A percentile compares a stretch with the other conserved stretches of the same genome.
Conservation (phyloP, 2,329 filamentous ascomycete species). For the Paraphoma sp. region DNA sequence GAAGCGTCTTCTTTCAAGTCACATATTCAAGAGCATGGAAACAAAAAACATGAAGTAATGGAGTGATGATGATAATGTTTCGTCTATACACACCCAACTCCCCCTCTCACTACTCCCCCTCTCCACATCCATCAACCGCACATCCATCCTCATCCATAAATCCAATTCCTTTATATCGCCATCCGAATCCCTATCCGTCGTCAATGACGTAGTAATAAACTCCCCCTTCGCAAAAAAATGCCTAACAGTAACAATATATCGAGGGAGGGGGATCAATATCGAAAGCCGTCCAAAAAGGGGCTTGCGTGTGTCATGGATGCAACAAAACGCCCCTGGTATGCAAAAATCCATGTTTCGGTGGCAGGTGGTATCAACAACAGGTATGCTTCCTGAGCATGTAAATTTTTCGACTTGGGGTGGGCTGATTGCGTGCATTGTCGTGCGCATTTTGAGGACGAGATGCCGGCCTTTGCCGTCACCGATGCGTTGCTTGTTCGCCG, state of each 20-base stretch:
- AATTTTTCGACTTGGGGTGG: too few species aligned
- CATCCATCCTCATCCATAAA: not conserved
- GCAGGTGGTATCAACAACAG: not conserved
- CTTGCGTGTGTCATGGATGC: not conserved
- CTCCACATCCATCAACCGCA: not conserved
- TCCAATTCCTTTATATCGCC: not conserved
- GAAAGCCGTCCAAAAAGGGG: not conserved
- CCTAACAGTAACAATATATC: not conserved
- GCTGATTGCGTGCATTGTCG: not conserved
- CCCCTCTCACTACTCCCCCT: not conserved
- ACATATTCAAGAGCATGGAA: too few species aligned
- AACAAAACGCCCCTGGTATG: slow-evolving; percentile 3
- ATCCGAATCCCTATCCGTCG: not conserved
- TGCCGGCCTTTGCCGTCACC: not conserved
- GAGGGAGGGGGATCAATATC: not conserved
- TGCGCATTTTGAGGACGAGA: not conserved
- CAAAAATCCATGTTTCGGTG: not conserved
- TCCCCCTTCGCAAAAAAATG: not conserved
- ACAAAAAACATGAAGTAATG: not conserved
- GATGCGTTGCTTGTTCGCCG: too few species aligned
- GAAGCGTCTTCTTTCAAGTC: too few species aligned
- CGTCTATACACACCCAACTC: not conserved
- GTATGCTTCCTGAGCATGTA: not conserved
- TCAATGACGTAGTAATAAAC: not conserved
- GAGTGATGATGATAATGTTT: not conserved